Evolutionary conservation across 106 monocot genomes (phyloP).

Genomic region (Amphibolis antarctica): DNA sequence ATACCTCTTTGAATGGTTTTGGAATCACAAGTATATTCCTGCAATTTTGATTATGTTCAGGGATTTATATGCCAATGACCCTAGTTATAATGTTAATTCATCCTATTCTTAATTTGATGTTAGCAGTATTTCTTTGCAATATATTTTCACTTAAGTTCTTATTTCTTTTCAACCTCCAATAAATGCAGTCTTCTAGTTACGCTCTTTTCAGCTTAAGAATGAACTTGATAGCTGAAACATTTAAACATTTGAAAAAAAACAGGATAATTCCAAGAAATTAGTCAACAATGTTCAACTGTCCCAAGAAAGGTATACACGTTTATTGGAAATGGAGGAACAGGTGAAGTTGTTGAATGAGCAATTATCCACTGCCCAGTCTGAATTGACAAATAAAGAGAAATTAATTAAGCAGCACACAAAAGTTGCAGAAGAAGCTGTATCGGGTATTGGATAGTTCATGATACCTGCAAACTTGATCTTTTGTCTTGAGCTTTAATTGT

Average conservation of each 20-base stretch:
- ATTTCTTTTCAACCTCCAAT: too few species aligned
- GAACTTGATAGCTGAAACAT: neutral
- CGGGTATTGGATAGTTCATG: conserved; percentile 12
- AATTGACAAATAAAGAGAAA: conserved; percentile 14
- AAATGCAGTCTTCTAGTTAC: neutral
- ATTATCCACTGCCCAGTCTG: conserved; percentile 12
- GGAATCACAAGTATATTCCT: too few species aligned
- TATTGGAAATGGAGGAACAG: conserved; percentile 20
- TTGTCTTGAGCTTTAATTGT: neutral
- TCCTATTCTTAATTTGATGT: too few species aligned
- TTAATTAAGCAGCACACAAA: conserved; percentile 24
- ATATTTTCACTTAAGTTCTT: too few species aligned
- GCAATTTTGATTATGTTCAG: too few species aligned
- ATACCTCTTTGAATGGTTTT: too few species aligned
- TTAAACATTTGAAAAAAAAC: neutral
- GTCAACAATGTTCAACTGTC: conserved; percentile 14
- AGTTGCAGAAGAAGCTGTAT: conserved; percentile 31
- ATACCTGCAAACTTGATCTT: neutral
- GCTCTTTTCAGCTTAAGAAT: neutral
- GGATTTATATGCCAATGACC: too few species aligned
- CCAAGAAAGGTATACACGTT: conserved; percentile 13
- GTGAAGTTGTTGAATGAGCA: conserved; percentile 16
- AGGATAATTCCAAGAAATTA: conserved; percentile 8
- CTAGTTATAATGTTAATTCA: too few species aligned
- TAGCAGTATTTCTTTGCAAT: too few species aligned